Evolutionary conservation across 768 basidiomycete species (phyloP), one percentile per base, ranked within the genome.

Genomic region (Collybiopsis luxurians): DNA sequence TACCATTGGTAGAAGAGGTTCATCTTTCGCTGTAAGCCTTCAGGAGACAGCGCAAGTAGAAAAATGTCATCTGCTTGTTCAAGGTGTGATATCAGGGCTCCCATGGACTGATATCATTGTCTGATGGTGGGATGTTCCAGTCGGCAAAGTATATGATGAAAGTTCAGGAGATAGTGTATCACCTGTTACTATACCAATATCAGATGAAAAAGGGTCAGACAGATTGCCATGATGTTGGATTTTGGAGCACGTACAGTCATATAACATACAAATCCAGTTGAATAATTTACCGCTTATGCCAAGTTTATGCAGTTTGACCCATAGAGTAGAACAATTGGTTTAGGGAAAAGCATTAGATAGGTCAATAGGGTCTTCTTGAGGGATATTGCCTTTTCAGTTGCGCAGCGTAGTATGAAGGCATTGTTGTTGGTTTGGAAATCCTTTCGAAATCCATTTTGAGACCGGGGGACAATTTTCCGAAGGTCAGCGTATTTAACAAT

Each of bases 291-390:
- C 59, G 21, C 31, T 21, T 4, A 26, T 26, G 17, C 73, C 73
- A 26, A 44, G 26, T 3, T 27, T 17, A 31, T 30, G 38, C 1
- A 73, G 61, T 47, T 73, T 72, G 1, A 63, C n/a, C 71, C 72
- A 73, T 0, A 73, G 61, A 0, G 69, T 67, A 4, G 68, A 55
- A 21, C 66, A 62, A 40, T 75, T 65, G 1, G 66, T 66, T 0
- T 67, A 73, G 0, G 73, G 73, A 56, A 73, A 75, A 10, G 72
- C 71, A 63, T 75, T 73, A 12, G 57, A 68, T 1, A 69, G 56
- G 55, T 69, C 66, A 0, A 67, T 38, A 47, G 59, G 0, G 64
- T 53, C 6, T 56, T 31, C 0, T 60, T 58, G 2, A 28, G 6
- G 0, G 57, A 27, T 6, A 56, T 52, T 0, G 63, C 63, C 24